Conservation (phyloP, 768 basidiomycete species). For the Pleurotus giganteus region DNA sequence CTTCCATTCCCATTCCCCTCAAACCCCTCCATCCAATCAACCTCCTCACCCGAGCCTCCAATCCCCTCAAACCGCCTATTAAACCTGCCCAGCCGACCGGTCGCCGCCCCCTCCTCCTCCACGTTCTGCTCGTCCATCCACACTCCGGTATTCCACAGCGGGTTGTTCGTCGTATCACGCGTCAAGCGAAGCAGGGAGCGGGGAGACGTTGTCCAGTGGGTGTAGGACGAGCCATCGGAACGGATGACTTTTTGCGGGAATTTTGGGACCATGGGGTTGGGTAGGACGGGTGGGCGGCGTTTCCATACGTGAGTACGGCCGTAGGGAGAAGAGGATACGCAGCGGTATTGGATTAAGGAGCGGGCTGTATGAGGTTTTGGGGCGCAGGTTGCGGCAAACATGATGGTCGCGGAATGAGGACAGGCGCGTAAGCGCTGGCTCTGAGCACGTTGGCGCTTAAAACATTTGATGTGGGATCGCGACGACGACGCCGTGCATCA, state of each 20-base stretch:
- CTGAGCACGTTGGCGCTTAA: too few relatives aligned
- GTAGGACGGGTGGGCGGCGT: constrained; percentile 62
- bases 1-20: constrained; percentile 4
- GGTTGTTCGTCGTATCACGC: constrained; percentile 87
- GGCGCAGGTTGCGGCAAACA: neutral
- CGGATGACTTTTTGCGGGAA: constrained; percentile 85
- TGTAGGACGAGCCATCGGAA: constrained; percentile 86
- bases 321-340: constrained; percentile 73
- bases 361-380: neutral
- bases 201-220: constrained; percentile 87
- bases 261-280: constrained; percentile 81
- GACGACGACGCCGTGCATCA: too few relatives aligned
- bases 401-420: too few relatives aligned
- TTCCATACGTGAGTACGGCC: constrained; percentile 84
- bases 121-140: constrained; percentile 48
- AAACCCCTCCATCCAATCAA: constrained; percentile 34
- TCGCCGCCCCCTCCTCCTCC: constrained; percentile 68
- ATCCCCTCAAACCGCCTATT: constrained; percentile 66
- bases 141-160: constrained; percentile 75
- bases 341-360: constrained; percentile 24
- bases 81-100: constrained; percentile 81
- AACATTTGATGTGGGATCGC: too few relatives aligned
- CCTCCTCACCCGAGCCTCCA: constrained; percentile 28
- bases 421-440: too few relatives aligned
- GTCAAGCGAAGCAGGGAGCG: constrained; percentile 73